Evolutionary conservation across 2,329 filamentous ascomycete species (phyloP).

Genomic region (Malbranchea cinnamomea): DNA sequence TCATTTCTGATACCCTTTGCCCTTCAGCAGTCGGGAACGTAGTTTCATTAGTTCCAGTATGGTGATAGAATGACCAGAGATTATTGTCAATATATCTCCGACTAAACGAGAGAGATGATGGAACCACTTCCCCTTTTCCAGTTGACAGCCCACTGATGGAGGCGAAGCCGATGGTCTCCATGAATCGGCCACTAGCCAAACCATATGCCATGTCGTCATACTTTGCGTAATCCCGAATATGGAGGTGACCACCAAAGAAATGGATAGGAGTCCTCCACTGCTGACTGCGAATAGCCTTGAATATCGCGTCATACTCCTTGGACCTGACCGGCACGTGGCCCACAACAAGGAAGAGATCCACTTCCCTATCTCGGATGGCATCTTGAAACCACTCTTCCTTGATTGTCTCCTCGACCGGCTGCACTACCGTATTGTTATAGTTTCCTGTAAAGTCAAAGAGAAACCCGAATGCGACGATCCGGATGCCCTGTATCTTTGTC

Average conservation of each 20-base stretch:
- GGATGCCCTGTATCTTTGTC: conserved; percentile 75
- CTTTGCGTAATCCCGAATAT: conserved; percentile 69
- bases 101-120: conserved; percentile 43
- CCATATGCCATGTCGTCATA: conserved; percentile 69
- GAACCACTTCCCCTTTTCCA: conserved; percentile 15
- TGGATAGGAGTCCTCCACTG: conserved; percentile 75
- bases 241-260: conserved; percentile 81
- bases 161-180: conserved; percentile 92
- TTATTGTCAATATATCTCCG: conserved; percentile 92
- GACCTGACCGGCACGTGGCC: conserved; percentile 77
- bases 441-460: conserved; percentile 87
- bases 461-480: conserved; percentile 82
- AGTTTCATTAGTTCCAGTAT: conserved; percentile 55
- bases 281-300: conserved; percentile 58
- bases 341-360: conserved; percentile 74
- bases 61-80: conserved; percentile 65
- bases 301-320: conserved; percentile 62
- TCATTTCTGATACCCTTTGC: conserved; percentile 53
- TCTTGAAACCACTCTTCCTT: conserved; percentile 79
- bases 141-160: conserved; percentile 55
- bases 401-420: conserved; percentile 63
- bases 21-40: conserved; percentile 67
- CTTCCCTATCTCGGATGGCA: conserved; percentile 60
- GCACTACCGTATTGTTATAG: conserved; percentile 77
- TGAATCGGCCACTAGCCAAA: conserved; percentile 76